Conservation (phyloP, 169 alveolate species). For the Plasmodium inui region DNA sequence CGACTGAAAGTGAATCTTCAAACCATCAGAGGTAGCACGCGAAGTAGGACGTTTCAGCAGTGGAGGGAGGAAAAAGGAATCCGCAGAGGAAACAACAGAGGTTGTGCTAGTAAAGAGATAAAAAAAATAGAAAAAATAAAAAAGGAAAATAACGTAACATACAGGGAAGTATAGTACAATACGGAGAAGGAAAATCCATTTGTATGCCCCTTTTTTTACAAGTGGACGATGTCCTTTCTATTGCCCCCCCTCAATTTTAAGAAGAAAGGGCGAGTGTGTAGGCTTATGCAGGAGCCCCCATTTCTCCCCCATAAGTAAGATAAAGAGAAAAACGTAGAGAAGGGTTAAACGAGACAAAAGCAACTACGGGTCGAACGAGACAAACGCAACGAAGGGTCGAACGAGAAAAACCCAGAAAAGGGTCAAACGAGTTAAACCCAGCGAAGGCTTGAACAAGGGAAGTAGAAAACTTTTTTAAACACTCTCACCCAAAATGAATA, state of each 20-base stretch:
- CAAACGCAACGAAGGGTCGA: background rate
- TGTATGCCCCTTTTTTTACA: background rate
- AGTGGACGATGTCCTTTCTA: background rate
- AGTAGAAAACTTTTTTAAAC: background rate
- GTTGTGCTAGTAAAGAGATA: background rate
- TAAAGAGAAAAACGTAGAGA: background rate
- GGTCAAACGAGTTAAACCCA: no score
- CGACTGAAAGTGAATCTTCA: background rate
- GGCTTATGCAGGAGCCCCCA: background rate
- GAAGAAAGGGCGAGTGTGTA: background rate
- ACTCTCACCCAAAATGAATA: slow-evolving; percentile 21
- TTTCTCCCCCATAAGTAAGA: background rate
- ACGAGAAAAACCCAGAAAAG: background rate
- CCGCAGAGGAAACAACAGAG: background rate
- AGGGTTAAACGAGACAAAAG: background rate
- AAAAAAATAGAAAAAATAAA: background rate
- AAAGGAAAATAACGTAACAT: background rate
- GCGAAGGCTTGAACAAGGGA: background rate
- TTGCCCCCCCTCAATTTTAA: background rate
- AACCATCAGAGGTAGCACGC: background rate
- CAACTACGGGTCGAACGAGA: no score
- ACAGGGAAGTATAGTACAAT: background rate
- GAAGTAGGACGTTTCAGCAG: background rate
- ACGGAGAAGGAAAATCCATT: background rate
- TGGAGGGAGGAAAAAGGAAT: background rate